Conservation (phyloP, 257 asterid genomes). For the Thymus quinquecostatus region DNA sequence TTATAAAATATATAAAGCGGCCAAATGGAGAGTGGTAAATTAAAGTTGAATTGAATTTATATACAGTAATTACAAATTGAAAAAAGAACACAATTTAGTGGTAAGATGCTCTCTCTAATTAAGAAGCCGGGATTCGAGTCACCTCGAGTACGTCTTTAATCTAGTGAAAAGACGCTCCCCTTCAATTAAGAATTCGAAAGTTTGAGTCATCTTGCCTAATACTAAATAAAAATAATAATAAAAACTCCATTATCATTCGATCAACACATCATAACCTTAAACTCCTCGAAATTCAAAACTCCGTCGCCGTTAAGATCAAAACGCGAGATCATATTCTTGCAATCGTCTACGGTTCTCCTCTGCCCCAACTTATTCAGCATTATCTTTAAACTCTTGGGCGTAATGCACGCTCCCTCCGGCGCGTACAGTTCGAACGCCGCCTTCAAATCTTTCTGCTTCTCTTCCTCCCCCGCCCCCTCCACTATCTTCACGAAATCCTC, state of each 20-base stretch:
- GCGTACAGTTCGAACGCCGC: slow-evolving; percentile 15
- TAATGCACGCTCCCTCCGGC: slow-evolving; percentile 39
- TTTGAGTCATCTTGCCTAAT: too few relatives aligned
- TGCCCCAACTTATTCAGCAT: slow-evolving; percentile 67
- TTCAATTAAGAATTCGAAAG: too few relatives aligned
- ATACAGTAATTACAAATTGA: neutral
- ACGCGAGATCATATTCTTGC: slow-evolving; percentile 21
- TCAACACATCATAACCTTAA: neutral
- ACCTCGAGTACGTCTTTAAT: too few relatives aligned
- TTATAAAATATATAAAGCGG: too few relatives aligned
- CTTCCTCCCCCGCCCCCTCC: slow-evolving; percentile 18
- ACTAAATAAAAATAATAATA: neutral
- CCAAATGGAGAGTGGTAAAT: too few relatives aligned
- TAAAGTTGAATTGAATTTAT: neutral
- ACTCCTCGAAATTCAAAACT: slow-evolving; percentile 35
- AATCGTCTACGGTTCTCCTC: slow-evolving; percentile 38
- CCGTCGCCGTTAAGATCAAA: slow-evolving; percentile 21
- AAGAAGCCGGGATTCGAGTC: too few relatives aligned
- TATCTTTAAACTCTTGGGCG: slow-evolving; percentile 61
- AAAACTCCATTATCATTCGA: neutral
- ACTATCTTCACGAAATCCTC: slow-evolving; percentile 16
- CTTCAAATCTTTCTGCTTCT: slow-evolving; percentile 5
- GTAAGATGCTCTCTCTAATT: too few relatives aligned
- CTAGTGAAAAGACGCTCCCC: too few relatives aligned
- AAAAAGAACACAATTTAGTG: too few relatives aligned